Evolutionary conservation across 2,329 filamentous ascomycete genomes (phyloP), one percentile per base, ranked within the genome.

Genomic region (Westerdykella aurantiaca): DNA sequence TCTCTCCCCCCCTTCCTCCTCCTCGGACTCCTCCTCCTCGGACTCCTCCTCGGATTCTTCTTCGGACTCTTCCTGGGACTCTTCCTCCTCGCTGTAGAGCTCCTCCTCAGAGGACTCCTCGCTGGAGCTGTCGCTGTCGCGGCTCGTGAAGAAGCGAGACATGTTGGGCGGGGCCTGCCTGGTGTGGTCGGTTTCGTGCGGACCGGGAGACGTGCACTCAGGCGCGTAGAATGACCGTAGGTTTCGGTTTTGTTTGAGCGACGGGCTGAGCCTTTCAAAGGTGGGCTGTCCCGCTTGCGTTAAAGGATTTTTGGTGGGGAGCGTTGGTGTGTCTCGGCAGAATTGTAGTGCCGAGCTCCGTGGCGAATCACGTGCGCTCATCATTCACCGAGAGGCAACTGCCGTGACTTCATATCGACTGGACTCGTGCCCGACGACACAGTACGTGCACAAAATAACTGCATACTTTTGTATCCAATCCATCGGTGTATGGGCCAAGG

Each of bases 81-180:
- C 73, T 63, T 83, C 79, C 68, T 87, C 85, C 70, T 83, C 83
- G 60, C 85, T 84, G 82, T 94, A 94, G 73, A 95, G 84, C 73
- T 97, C 90, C 78, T 97, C 91, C 61, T 96, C 91, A 64, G 78
- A 81, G 53, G 88, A 95, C 79, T 88, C 90, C 73, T 96, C 90
- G 78, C 82, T 88, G 66, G 91, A 95, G 82, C 90, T 96, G 73
- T 95, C 90, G 76, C 85, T 29, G 25, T 86, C 70, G 86, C 86
- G 72, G 88, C 86, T 29, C 25, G 25, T 29, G 80, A 97, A 97
- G 75, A 97, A 98, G 76, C 89, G 86, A 80, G 93, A 97, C 63
- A 63, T 64, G 53, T 53, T 66, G 52, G 49, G 51, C 45, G 53
- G 52, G 48, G 16, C 2, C 41, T 42, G 49, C 56, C 50, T 54